These are phyloP conservation scores for Pachysolen tannophilus DNA, from an alignment of 805 yeast species.

Conservation along the genomic window DNA sequence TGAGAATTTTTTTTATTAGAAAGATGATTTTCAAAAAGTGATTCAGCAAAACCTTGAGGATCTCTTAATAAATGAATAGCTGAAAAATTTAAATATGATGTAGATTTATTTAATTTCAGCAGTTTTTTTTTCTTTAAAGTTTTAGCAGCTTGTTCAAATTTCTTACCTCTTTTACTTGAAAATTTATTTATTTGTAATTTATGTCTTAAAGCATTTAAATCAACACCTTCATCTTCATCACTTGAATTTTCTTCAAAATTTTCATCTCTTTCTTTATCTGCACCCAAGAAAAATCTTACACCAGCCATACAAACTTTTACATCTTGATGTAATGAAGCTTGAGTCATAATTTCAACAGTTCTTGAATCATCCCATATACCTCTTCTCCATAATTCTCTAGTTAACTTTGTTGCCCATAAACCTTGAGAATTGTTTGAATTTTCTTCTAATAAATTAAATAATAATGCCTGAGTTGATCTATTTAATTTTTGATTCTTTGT, in stretches of 20 bases:
- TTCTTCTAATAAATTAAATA: slow-evolving; percentile 80
- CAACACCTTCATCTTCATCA: slow-evolving; percentile 65
- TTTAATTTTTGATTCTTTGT: slow-evolving; percentile 85
- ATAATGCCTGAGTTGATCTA: slow-evolving; percentile 82
- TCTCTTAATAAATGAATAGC: slow-evolving; percentile 93
- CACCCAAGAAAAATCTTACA: slow-evolving; percentile 85
- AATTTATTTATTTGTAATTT: slow-evolving; percentile 79
- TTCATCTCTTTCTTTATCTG: slow-evolving; percentile 89
- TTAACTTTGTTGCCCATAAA: slow-evolving; percentile 91
- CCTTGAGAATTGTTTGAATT: slow-evolving; percentile 65
- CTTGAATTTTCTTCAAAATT: slow-evolving; percentile 63
- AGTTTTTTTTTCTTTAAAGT: slow-evolving; percentile 56
- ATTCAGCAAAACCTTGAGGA: slow-evolving; percentile 97
- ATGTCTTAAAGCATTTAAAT: slow-evolving; percentile 68
- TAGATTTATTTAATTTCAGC: slow-evolving; percentile 46
- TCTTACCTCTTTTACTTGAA: slow-evolving; percentile 70
- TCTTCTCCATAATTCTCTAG: slow-evolving; percentile 95
- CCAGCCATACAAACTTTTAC: slow-evolving; percentile 85
- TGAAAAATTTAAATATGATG: slow-evolving; percentile 68
- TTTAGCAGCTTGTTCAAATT: slow-evolving; percentile 51
- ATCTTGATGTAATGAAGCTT: slow-evolving; percentile 86
- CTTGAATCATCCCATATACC: slow-evolving; percentile 98
- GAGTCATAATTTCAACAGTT: slow-evolving; percentile 96
- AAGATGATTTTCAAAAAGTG: slow-evolving; percentile 63
- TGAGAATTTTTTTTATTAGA: slow-evolving; percentile 61